These are phyloP conservation scores for Hypoxylon lienhwacheense DNA, from an alignment of 495 filamentous ascomycete species.

Conservation along the genomic window DNA sequence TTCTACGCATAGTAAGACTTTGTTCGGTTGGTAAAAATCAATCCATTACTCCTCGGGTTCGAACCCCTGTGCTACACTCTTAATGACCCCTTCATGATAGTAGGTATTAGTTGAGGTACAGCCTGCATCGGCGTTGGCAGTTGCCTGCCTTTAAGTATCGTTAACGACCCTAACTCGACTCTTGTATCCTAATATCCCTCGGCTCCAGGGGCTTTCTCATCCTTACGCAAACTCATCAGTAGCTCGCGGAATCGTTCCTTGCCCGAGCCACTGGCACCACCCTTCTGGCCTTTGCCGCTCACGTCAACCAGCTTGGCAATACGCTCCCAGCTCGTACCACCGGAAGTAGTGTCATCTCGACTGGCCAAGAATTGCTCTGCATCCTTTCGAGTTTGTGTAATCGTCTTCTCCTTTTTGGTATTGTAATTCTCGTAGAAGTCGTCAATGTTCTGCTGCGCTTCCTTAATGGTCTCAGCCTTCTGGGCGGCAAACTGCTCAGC, in stretches of 20 bases:
- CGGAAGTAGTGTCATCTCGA: slow-evolving; percentile 87
- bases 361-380: slow-evolving; percentile 91
- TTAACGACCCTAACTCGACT: no score
- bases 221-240: slow-evolving; percentile 83
- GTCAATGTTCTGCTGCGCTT: slow-evolving; percentile 87
- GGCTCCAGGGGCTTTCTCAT: slow-evolving; percentile 91
- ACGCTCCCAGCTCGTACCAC: slow-evolving; percentile 97
- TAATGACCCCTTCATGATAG: slow-evolving; percentile 5
- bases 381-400: slow-evolving; percentile 81
- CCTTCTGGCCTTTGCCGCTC: slow-evolving; percentile 86
- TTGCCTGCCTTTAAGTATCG: background rate
- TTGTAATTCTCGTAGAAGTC: slow-evolving; percentile 99
- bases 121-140: background rate
- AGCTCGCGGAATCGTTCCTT: slow-evolving; percentile 96
- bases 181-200: slow-evolving; percentile 59
- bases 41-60: slow-evolving; percentile 30
- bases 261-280: slow-evolving; percentile 81
- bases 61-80: slow-evolving; percentile 20
- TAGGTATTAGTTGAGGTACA: slow-evolving; percentile 29
- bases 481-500: slow-evolving; percentile 73
- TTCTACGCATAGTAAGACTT: background rate
- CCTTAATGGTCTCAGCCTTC: slow-evolving; percentile 78
- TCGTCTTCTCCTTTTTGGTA: slow-evolving; percentile 88
- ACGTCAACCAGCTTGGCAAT: slow-evolving; percentile 96
- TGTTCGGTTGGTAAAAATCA: slow-evolving; percentile 12